Evolutionary conservation across 441 rosid species (phyloP).

Genomic region (Geranium incanum): DNA sequence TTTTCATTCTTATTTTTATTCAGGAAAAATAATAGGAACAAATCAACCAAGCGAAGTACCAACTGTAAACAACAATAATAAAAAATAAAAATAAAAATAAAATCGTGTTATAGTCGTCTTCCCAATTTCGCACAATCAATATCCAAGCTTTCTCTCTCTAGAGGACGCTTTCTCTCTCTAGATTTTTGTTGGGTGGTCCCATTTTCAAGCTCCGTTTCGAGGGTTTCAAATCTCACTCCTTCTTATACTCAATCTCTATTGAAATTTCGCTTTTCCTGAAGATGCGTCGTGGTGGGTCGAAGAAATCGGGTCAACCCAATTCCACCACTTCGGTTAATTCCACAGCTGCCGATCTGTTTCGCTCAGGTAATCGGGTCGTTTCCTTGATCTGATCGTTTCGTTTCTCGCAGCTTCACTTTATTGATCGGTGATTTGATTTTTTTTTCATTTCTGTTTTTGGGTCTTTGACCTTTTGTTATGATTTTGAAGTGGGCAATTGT

Average conservation of each 20-base stretch:
- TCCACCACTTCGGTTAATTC: conserved; percentile 46
- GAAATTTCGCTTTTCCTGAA: conserved; percentile 22
- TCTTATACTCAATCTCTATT: neutral
- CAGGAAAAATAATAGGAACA: neutral
- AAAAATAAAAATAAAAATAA: neutral
- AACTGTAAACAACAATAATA: neutral
- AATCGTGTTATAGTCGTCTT: neutral
- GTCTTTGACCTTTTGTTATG: neutral
- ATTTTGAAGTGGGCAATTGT: neutral
- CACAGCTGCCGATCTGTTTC: conserved; percentile 76
- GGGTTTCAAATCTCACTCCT: conserved; percentile 7
- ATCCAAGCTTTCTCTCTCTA: conserved; percentile 8
- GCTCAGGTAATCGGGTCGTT: conserved; percentile 47
- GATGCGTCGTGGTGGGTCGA: conserved; percentile 88
- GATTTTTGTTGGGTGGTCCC: neutral
- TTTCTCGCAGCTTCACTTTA: neutral
- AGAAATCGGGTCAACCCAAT: conserved; percentile 62
- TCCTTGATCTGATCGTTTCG: neutral
- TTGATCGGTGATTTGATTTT: conserved; percentile 11
- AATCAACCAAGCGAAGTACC: neutral
- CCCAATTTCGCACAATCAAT: neutral
- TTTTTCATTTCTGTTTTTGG: neutral
- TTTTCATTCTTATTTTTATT: too few species aligned
- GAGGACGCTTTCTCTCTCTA: conserved; percentile 1
- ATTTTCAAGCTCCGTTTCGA: neutral